Percentiles rank a stretch among this genome's conserved stretches.
Conservation (phyloP, 2,329 filamentous ascomycete species). For the Botrytis squamosa region DNA sequence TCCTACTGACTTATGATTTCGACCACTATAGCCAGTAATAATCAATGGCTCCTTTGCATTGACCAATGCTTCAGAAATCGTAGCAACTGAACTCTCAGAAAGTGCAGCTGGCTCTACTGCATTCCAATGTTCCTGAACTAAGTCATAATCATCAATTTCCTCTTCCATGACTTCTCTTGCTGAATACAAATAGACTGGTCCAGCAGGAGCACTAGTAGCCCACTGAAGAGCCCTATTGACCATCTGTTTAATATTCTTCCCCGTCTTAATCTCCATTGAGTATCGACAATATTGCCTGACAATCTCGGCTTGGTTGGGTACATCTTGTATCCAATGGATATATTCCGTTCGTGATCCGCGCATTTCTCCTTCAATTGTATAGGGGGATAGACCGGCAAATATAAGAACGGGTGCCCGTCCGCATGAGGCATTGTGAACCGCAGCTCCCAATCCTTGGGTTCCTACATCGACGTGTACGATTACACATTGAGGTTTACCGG, state of each 20-base stretch:
- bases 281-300: constrained; percentile 73
- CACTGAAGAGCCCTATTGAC: constrained; percentile 71
- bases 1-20: constrained; percentile 61
- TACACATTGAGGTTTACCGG: constrained; percentile 66
- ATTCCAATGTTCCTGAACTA: constrained; percentile 61
- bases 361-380: constrained; percentile 70
- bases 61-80: constrained; percentile 59
- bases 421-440: constrained; percentile 70
- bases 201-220: constrained; percentile 65
- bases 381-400: constrained; percentile 72
- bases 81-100: constrained; percentile 51
- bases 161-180: constrained; percentile 71
- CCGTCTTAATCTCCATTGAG: constrained; percentile 67
- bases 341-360: constrained; percentile 70
- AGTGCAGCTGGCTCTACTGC: constrained; percentile 58
- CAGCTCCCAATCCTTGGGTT: constrained; percentile 66
- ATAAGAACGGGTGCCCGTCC: constrained; percentile 69
- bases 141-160: constrained; percentile 59
- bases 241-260: constrained; percentile 72
- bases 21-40: constrained; percentile 68
- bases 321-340: constrained; percentile 78
- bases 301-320: constrained; percentile 72
- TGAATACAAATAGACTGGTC: constrained; percentile 66
- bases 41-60: constrained; percentile 65
- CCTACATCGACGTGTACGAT: constrained; percentile 70